Conservation (phyloP, 805 yeast genomes). For the Priceomyces haplophilus region DNA sequence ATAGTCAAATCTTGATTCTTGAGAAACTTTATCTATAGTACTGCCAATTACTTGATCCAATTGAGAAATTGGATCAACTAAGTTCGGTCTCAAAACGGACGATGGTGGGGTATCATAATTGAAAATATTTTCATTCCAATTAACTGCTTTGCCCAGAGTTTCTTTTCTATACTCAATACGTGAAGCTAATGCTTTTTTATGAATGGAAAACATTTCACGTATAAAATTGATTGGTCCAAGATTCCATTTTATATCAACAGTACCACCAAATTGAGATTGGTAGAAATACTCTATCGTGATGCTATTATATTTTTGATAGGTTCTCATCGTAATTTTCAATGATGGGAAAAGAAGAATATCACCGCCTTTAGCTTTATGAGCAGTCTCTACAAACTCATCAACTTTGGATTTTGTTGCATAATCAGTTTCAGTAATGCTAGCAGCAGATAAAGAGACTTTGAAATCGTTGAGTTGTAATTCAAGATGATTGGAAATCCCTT, state of each 20-base stretch:
- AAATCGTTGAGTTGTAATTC: constrained; percentile 61
- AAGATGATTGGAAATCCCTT: constrained; percentile 53
- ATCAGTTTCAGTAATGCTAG: constrained; percentile 50
- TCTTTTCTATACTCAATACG: constrained; percentile 41
- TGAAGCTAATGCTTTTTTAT: constrained; percentile 67
- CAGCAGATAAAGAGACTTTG: constrained; percentile 64
- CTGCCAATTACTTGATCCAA: constrained; percentile 38
- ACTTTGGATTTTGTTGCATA: constrained; percentile 45
- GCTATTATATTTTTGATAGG: constrained; percentile 56
- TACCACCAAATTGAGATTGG: constrained; percentile 77
- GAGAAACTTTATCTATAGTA: constrained; percentile 36
- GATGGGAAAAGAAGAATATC: constrained; percentile 78
- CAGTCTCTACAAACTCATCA: constrained; percentile 52
- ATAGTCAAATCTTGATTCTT: constrained; percentile 48
- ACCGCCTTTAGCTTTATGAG: constrained; percentile 70
- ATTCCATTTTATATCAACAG: constrained; percentile 91
- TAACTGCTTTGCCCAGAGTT: constrained; percentile 14
- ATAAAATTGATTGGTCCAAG: constrained; percentile 87
- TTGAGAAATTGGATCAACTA: constrained; percentile 18
- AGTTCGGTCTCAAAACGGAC: constrained; percentile 10
- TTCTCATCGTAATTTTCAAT: constrained; percentile 68
- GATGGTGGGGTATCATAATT: constrained; percentile 4
- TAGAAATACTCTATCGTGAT: constrained; percentile 64
- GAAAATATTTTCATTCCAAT: constrained; percentile 14
- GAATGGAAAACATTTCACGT: constrained; percentile 88